Conservation (phyloP, 306 rosid species). For the Casuarina glauca region DNA sequence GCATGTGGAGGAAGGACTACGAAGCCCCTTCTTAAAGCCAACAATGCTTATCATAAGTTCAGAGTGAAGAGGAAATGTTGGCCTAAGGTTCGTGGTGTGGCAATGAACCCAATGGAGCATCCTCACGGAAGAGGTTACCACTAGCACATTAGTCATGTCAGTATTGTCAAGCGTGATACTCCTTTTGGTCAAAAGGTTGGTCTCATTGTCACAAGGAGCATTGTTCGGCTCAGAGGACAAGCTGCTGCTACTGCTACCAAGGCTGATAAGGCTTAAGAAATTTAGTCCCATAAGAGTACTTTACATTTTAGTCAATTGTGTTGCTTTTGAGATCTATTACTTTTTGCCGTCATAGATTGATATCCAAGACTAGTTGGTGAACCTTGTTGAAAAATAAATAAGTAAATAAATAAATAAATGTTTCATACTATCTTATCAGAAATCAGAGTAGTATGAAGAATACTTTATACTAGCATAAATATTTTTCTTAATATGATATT, state of each 20-base stretch:
- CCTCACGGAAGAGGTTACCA: constrained; percentile 55
- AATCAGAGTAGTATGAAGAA: too few species aligned
- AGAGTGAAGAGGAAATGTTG: constrained; percentile 53
- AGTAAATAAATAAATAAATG: too few species aligned
- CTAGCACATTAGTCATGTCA: constrained; percentile 49
- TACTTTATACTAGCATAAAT: too few species aligned
- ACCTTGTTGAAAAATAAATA: neutral
- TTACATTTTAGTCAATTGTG: neutral
- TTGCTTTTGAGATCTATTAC: neutral
- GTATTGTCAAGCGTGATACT: constrained; percentile 48
- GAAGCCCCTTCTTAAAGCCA: constrained; percentile 50
- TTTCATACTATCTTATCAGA: too few species aligned
- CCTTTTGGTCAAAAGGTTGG: constrained; percentile 53
- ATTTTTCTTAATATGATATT: too few species aligned
- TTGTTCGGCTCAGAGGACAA: constrained; percentile 50
- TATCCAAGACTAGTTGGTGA: neutral
- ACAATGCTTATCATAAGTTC: constrained; percentile 49
- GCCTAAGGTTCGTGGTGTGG: constrained; percentile 57
- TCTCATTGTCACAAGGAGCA: constrained; percentile 48
- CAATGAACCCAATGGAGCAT: constrained; percentile 56
- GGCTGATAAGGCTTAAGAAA: constrained; percentile 25
- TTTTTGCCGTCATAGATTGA: neutral
- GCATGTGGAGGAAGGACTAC: constrained; percentile 49
- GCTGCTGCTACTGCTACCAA: constrained; percentile 46
- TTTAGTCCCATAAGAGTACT: constrained; percentile 7